phyloP scores from a whole-genome alignment of 306 rosid genomes.

The Heteromeles arbutifolia region DNA sequence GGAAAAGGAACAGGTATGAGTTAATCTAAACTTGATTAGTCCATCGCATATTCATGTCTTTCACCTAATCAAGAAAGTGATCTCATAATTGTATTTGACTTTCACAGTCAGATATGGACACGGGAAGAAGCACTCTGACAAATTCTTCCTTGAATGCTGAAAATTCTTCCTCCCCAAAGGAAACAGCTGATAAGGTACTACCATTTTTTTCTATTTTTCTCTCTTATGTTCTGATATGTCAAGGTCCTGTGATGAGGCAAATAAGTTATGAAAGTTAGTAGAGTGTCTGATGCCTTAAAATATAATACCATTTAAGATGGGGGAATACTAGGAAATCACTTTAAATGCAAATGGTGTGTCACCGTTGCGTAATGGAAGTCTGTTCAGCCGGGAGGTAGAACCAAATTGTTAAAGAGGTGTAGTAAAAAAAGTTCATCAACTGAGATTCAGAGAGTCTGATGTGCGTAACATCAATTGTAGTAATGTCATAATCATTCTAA shows the following conservation, averaged over 20 bases:
- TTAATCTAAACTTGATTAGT: conserved; percentile 7
- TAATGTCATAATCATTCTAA: not conserved
- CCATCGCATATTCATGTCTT: not conserved
- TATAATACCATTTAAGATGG: not conserved
- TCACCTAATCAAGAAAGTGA: conserved; percentile 1
- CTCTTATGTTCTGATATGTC: not conserved
- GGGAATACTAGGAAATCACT: not conserved
- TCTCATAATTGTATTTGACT: conserved; percentile 9
- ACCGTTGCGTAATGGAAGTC: not conserved
- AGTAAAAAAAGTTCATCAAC: not conserved
- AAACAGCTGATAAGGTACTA: conserved; percentile 30
- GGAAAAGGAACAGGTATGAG: conserved; percentile 45
- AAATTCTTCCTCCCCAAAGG: conserved; percentile 23
- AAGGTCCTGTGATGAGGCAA: not conserved
- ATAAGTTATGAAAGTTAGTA: not conserved
- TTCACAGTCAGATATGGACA: conserved; percentile 29
- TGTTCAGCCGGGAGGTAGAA: not conserved
- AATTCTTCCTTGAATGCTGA: conserved; percentile 25
- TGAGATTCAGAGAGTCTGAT: not conserved
- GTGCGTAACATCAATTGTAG: not conserved
- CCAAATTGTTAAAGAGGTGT: not conserved
- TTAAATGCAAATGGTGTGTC: not conserved
- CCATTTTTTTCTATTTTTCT: not conserved
- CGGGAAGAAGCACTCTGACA: conserved; percentile 22
- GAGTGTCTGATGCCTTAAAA: not conserved